These are phyloP conservation scores for Nicotiana noctiflora DNA, from an alignment of 257 asterid genomes.

Conservation along the genomic window DNA sequence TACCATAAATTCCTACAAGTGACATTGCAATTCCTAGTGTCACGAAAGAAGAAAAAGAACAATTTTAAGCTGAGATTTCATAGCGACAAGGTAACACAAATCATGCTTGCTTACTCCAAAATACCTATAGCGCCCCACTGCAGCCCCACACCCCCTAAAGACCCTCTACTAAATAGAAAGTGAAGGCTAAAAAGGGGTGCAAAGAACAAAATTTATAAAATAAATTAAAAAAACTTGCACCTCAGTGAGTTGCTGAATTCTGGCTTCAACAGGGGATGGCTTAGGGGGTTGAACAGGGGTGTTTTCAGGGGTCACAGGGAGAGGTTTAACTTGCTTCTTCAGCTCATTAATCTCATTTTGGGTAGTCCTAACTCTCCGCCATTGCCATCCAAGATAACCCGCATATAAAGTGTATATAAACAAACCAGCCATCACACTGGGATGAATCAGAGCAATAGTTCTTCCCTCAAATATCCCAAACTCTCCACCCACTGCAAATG, in stretches of 20 bases:
- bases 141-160: neutral
- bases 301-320: slow-evolving; percentile 66
- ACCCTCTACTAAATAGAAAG: neutral
- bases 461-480: slow-evolving; percentile 88
- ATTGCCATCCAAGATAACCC: slow-evolving; percentile 97
- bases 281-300: slow-evolving; percentile 32
- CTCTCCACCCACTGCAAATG: slow-evolving; percentile 74
- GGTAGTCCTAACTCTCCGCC: slow-evolving; percentile 82
- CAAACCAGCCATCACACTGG: slow-evolving; percentile 65
- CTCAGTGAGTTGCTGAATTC: slow-evolving; percentile 83
- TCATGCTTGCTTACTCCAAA: neutral
- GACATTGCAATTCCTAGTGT: neutral
- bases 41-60: neutral
- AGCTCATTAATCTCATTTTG: slow-evolving; percentile 74
- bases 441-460: slow-evolving; percentile 68
- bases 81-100: neutral
- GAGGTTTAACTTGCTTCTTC: slow-evolving; percentile 68
- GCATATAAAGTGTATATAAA: slow-evolving; percentile 71
- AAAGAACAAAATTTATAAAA: neutral
- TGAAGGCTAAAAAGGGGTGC: neutral
- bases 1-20: neutral
- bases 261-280: slow-evolving; percentile 66
- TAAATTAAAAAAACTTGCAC: slow-evolving; percentile 17
- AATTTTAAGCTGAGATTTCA: neutral
- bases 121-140: neutral